phyloP scores from a whole-genome alignment of 1,284 basidiomycete genomes.

The Ustilago curta region DNA sequence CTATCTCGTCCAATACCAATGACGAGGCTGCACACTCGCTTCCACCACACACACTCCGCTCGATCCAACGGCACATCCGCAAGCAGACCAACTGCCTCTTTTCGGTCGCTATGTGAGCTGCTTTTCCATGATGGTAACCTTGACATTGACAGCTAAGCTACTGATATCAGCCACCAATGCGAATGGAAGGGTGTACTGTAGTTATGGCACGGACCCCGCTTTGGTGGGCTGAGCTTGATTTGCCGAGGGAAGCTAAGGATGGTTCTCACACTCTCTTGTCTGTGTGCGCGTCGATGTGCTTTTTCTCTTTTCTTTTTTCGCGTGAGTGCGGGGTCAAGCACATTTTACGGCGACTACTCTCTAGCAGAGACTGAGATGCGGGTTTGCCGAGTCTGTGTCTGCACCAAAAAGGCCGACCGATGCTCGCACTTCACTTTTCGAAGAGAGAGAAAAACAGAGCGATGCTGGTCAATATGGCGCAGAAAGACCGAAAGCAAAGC shows the following conservation, averaged over 20 bases:
- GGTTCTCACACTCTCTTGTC: neutral
- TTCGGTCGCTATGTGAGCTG: neutral
- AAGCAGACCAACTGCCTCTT: neutral
- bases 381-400: neutral
- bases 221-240: neutral
- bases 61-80: neutral
- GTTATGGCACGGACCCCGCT: neutral
- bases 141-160: neutral
- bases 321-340: slow-evolving; percentile 8
- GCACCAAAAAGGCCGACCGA: slow-evolving; percentile 4
- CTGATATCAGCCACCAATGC: neutral
- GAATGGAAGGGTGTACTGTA: neutral
- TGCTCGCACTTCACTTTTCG: neutral
- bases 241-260: neutral
- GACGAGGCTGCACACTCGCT: neutral
- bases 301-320: neutral
- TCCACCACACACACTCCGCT: slow-evolving; percentile 8
- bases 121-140: neutral
- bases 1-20: slow-evolving; percentile 1
- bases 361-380: neutral
- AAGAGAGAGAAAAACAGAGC: neutral
- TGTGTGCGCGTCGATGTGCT: neutral
- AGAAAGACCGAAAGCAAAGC: neutral
- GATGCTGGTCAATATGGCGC: slow-evolving; percentile 4
- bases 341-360: neutral